Evolutionary conservation across 148 eudicot species (phyloP).

Genomic region (Vaccinium vitisidaea): DNA sequence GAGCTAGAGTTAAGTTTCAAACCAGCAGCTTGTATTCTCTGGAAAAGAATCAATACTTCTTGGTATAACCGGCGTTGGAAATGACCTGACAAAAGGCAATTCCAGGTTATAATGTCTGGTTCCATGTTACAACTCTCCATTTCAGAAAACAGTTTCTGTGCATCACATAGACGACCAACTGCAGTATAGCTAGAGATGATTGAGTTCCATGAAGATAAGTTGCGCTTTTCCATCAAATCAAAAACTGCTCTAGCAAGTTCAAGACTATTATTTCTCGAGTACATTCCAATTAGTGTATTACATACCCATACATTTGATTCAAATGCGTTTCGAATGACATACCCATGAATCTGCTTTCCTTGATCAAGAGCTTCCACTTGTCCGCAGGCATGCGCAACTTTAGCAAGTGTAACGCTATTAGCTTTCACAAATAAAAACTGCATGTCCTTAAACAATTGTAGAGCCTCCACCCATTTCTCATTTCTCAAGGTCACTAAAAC

Average conservation of each 20-base stretch:
- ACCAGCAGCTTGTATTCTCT: slow-evolving; percentile 36
- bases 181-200: slow-evolving; percentile 55
- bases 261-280: slow-evolving; percentile 33
- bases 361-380: slow-evolving; percentile 39
- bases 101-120: slow-evolving; percentile 64
- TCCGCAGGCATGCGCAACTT: slow-evolving; percentile 60
- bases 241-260: slow-evolving; percentile 49
- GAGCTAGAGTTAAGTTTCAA: slow-evolving; percentile 49
- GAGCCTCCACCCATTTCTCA: slow-evolving; percentile 31
- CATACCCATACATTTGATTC: slow-evolving; percentile 38
- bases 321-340: slow-evolving; percentile 35
- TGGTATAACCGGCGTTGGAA: slow-evolving; percentile 37
- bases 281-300: slow-evolving; percentile 58
- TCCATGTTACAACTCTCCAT: slow-evolving; percentile 37
- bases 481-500: slow-evolving; percentile 42
- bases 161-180: slow-evolving; percentile 44
- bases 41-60: slow-evolving; percentile 42
- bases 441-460: slow-evolving; percentile 42
- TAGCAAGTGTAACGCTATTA: slow-evolving; percentile 42
- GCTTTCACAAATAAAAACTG: slow-evolving; percentile 45
- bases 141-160: slow-evolving; percentile 37
- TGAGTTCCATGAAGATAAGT: slow-evolving; percentile 61
- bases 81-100: slow-evolving; percentile 59
- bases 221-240: slow-evolving; percentile 40
- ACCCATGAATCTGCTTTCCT: slow-evolving; percentile 65